A percentile compares a stretch with the other conserved stretches of the same genome.
phyloP scores from a whole-genome alignment of 495 filamentous ascomycete genomes.

The Aspergillus panamensis region DNA sequence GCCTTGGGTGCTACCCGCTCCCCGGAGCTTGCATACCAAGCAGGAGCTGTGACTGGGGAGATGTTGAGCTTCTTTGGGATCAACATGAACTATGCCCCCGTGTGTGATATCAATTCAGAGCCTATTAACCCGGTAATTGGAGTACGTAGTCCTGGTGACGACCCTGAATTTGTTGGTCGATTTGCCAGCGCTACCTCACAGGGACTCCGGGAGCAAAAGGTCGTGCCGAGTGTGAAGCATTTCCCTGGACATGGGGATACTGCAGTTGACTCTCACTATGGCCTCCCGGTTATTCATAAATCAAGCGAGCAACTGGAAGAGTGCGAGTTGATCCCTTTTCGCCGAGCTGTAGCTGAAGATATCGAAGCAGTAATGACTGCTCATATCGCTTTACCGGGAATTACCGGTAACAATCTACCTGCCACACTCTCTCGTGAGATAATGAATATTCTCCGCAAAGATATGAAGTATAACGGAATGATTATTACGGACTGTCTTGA shows the following conservation, averaged over 20 bases:
- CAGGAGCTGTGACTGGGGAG: slow-evolving; percentile 36
- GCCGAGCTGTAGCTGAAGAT: slow-evolving; percentile 40
- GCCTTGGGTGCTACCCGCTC: slow-evolving; percentile 40
- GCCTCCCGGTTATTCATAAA: slow-evolving; percentile 39
- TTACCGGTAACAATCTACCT: slow-evolving; percentile 32
- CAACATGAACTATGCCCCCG: slow-evolving; percentile 46
- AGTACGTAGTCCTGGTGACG: slow-evolving; percentile 41
- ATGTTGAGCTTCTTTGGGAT: slow-evolving; percentile 36
- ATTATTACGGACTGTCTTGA: slow-evolving; percentile 41
- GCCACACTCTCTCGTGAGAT: slow-evolving; percentile 38
- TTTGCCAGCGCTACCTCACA: slow-evolving; percentile 36
- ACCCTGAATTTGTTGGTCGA: slow-evolving; percentile 38
- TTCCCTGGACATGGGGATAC: slow-evolving; percentile 46
- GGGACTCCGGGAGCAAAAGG: slow-evolving; percentile 36
- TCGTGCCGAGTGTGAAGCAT: slow-evolving; percentile 43
- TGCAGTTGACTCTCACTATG: slow-evolving; percentile 43
- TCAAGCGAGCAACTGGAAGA: slow-evolving; percentile 37
- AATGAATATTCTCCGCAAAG: slow-evolving; percentile 38
- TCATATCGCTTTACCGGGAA: slow-evolving; percentile 39
- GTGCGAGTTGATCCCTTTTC: slow-evolving; percentile 42
- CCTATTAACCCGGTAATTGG: slow-evolving; percentile 44
- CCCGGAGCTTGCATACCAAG: slow-evolving; percentile 36
- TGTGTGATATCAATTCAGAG: slow-evolving; percentile 45
- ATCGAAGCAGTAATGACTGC: slow-evolving; percentile 45
- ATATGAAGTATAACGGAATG: slow-evolving; percentile 42